Conservation (phyloP, 73 alveolate genomes). For the Diophrys sp. region DNA sequence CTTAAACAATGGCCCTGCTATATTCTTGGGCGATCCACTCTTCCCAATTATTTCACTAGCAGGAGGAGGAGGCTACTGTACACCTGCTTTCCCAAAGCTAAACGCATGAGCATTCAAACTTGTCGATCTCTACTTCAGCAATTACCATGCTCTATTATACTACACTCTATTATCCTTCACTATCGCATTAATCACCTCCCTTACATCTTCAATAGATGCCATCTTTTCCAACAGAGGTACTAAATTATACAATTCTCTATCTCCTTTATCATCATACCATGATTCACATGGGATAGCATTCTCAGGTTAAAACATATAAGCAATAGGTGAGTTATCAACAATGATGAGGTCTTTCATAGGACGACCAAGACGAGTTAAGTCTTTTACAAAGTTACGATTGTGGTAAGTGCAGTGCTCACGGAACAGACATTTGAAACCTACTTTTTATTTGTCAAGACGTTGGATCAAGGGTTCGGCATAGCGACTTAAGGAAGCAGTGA, state of each 20-base stretch:
- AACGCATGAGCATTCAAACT: not conserved
- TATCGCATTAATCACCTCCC: conserved; percentile 24
- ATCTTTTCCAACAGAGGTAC: conserved; percentile 32
- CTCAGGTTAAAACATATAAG: conserved; percentile 70
- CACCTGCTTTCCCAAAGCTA: not conserved
- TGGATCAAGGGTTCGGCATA: conserved; percentile 60
- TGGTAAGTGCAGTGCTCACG: conserved; percentile 88
- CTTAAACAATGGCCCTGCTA: conserved; percentile 72
- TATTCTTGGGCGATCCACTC: too few relatives aligned
- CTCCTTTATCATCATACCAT: conserved; percentile 67
- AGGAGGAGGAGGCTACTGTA: not conserved
- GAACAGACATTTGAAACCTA: conserved; percentile 38
- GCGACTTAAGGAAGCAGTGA: conserved; percentile 63
- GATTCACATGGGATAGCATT: conserved; percentile 62
- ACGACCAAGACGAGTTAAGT: conserved; percentile 70
- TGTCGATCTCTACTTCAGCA: not conserved
- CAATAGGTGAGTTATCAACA: conserved; percentile 75
- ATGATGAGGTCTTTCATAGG: conserved; percentile 73
- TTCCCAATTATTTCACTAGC: not conserved
- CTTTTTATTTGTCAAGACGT: conserved; percentile 12
- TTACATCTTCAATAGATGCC: conserved; percentile 57
- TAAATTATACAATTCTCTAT: conserved; percentile 55
- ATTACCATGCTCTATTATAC: not conserved
- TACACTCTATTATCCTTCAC: conserved; percentile 13
- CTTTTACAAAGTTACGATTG: conserved; percentile 78